Percentiles rank a stretch among this genome's conserved stretches.
phyloP scores from a whole-genome alignment of 129 eudicot species.

The Tagetes erecta region DNA sequence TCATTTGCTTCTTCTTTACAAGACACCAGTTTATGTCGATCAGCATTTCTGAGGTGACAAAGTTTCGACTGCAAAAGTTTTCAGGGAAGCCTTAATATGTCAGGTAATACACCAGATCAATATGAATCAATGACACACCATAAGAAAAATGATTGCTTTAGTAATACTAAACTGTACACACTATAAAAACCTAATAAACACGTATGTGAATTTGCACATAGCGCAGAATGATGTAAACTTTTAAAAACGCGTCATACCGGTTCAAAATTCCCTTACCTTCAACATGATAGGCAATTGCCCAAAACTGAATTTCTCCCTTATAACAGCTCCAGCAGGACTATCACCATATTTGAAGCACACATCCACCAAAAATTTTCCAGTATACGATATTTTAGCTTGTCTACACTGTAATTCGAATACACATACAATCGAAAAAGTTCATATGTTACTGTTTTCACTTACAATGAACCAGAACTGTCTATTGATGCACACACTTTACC shows the following conservation, averaged over 20 bases:
- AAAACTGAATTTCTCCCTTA: slow-evolving; percentile 55
- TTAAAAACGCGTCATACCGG: not conserved
- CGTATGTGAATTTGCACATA: not conserved
- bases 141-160: not conserved
- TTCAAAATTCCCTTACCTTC: slow-evolving; percentile 44
- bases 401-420: slow-evolving; percentile 67
- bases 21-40: slow-evolving; percentile 48
- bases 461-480: not conserved
- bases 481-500: slow-evolving; percentile 32
- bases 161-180: not conserved
- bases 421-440: slow-evolving; percentile 15
- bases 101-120: not conserved
- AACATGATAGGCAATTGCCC: slow-evolving; percentile 91
- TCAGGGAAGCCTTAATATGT: slow-evolving; percentile 12
- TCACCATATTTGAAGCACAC: slow-evolving; percentile 62
- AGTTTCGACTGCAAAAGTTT: slow-evolving; percentile 66
- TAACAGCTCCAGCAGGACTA: slow-evolving; percentile 43
- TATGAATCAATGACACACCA: not conserved
- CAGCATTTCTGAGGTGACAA: slow-evolving; percentile 63
- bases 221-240: not conserved
- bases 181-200: not conserved
- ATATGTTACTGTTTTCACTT: not conserved
- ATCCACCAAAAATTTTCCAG: slow-evolving; percentile 63
- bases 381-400: slow-evolving; percentile 77
- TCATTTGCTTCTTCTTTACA: slow-evolving; percentile 80